A percentile compares a stretch with the other conserved stretches of the same genome.
phyloP scores from a whole-genome alignment of 495 filamentous ascomycete species.

The Mytilinidion resinicola region DNA sequence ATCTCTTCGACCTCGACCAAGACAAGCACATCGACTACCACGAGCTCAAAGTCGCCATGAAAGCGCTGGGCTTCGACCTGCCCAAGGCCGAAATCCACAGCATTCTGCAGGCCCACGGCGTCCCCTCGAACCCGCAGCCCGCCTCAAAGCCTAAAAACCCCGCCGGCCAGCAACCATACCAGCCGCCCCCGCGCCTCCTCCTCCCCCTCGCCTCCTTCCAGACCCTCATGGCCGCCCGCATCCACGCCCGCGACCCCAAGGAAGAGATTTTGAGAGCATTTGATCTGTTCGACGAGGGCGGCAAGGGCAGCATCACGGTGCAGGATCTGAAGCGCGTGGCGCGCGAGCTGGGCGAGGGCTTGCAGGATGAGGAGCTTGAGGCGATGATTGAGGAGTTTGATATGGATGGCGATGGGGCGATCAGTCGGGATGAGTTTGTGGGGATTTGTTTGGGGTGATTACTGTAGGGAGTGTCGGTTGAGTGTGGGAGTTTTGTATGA shows the following conservation, averaged over 20 bases:
- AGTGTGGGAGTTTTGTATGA: background rate
- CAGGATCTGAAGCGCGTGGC: conserved; percentile 83
- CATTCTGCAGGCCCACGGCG: conserved; percentile 68
- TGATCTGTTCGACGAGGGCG: conserved; percentile 73
- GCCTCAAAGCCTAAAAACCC: conserved; percentile 40
- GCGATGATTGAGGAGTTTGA: conserved; percentile 99
- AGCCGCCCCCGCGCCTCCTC: conserved; percentile 48
- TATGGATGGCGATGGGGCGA: conserved; percentile 82
- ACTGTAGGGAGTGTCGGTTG: background rate
- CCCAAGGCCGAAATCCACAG: conserved; percentile 73
- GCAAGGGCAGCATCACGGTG: conserved; percentile 78
- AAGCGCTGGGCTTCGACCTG: conserved; percentile 89
- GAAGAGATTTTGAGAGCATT: conserved; percentile 93
- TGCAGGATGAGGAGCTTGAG: conserved; percentile 85
- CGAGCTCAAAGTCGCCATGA: conserved; percentile 95
- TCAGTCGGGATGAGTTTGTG: conserved; percentile 86
- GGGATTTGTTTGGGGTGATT: conserved; percentile 53
- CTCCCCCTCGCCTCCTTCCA: conserved; percentile 70
- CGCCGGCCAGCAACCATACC: conserved; percentile 35
- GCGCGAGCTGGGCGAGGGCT: conserved; percentile 78
- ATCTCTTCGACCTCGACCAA: conserved; percentile 94
- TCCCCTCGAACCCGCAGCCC: background rate
- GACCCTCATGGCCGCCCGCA: conserved; percentile 69
- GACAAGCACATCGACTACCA: conserved; percentile 93
- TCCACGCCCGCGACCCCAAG: conserved; percentile 72